A percentile compares a stretch with the other conserved stretches of the same genome.
phyloP scores from a whole-genome alignment of 2,329 filamentous ascomycete species.

The Cladosporium sp. region DNA sequence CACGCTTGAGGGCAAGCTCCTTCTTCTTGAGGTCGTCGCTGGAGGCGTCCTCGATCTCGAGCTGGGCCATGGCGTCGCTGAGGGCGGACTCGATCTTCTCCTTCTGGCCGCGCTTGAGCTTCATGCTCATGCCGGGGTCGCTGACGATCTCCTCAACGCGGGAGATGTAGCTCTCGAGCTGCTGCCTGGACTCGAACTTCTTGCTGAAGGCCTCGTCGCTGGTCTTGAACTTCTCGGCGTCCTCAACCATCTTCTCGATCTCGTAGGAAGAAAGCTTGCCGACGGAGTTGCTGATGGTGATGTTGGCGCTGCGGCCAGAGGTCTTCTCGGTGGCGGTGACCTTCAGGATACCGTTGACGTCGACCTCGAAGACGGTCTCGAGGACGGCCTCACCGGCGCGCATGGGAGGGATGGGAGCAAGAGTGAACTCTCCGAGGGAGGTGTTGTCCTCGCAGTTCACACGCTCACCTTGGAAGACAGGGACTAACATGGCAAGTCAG shows the following conservation, averaged over 20 bases:
- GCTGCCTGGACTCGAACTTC: constrained; percentile 98
- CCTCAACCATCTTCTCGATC: constrained; percentile 97
- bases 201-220: constrained; percentile 98
- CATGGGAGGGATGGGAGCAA: constrained; percentile 70
- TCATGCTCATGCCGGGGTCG: constrained; percentile 90
- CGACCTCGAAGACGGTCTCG: constrained; percentile 98
- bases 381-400: constrained; percentile 93
- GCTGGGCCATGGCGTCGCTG: constrained; percentile 93
- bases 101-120: constrained; percentile 98
- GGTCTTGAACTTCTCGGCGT: constrained; percentile 98
- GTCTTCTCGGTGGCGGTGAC: constrained; percentile 99
- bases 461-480: constrained; percentile 88
- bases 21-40: constrained; percentile 99
- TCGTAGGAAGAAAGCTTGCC: constrained; percentile 92
- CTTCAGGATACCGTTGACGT: constrained; percentile 96
- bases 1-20: constrained; percentile 94
- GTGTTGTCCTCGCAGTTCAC: constrained; percentile 99
- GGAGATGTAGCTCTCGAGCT: constrained; percentile 98
- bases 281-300: constrained; percentile 99
- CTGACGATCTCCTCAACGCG: constrained; percentile 98
- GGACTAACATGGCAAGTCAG: not conserved
- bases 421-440: constrained; percentile 91
- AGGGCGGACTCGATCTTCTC: constrained; percentile 98
- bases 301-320: constrained; percentile 96
- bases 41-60: constrained; percentile 87